A percentile compares a stretch with the other conserved stretches of the same genome.
Evolutionary conservation across 768 basidiomycete species (phyloP).

Genomic region (Phlebiopsis flavidoalba): DNA sequence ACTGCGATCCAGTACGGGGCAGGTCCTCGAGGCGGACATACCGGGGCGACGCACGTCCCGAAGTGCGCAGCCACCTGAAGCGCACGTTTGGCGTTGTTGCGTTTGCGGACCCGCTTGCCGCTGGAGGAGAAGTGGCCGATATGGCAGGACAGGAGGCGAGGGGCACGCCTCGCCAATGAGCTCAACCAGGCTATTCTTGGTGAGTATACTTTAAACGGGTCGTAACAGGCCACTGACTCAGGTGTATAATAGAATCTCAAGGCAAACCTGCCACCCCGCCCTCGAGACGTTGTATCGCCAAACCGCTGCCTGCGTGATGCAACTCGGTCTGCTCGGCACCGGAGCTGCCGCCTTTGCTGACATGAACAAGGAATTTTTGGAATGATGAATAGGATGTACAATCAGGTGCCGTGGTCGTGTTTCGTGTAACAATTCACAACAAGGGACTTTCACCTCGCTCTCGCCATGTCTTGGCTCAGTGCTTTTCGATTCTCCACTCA

Average conservation of each 20-base stretch:
- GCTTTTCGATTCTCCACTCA: neutral
- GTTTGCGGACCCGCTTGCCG: constrained; percentile 68
- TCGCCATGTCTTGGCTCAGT: neutral
- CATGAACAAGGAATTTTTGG: constrained; percentile 68
- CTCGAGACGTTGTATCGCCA: constrained; percentile 79
- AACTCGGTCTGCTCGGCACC: constrained; percentile 66
- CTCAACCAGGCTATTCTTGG: constrained; percentile 81
- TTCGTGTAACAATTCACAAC: neutral
- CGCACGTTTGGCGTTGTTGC: constrained; percentile 78
- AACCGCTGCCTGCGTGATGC: constrained; percentile 58
- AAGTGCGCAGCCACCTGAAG: constrained; percentile 62
- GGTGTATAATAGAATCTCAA: constrained; percentile 56
- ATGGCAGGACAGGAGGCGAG: constrained; percentile 67
- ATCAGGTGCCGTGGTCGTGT: neutral
- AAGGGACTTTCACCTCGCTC: neutral
- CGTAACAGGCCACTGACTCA: neutral
- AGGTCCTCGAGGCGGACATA: constrained; percentile 65
- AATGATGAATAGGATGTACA: constrained; percentile 23
- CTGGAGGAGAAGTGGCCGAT: constrained; percentile 58
- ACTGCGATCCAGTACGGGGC: constrained; percentile 72
- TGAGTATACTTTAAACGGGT: constrained; percentile 29
- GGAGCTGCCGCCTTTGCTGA: constrained; percentile 82
- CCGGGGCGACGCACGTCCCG: constrained; percentile 53
- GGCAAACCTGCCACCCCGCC: constrained; percentile 66
- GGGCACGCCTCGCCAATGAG: constrained; percentile 62